Evolutionary conservation across 352 stramenopile species (phyloP).

Genomic region (Globisporangium irregulare): DNA sequence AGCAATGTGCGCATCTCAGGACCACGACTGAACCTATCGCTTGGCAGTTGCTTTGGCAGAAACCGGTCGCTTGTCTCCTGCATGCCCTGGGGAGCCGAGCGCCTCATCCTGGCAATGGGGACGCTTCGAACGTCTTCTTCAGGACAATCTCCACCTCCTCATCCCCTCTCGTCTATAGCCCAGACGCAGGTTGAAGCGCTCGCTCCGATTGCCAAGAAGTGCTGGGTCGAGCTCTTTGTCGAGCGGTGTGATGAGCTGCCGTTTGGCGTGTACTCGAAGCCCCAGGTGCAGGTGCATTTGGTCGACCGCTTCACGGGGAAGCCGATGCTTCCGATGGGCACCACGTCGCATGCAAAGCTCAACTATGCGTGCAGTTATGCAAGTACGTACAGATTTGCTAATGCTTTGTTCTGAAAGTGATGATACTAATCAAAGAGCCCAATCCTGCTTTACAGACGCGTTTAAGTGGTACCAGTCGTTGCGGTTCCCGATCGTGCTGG

Average conservation of each 20-base stretch:
- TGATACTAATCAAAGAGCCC: not conserved
- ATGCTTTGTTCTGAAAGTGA: not conserved
- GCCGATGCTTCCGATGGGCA: slow-evolving; percentile 27
- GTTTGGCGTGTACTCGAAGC: slow-evolving; percentile 39
- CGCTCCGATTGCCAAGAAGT: slow-evolving; percentile 15
- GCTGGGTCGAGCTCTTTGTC: slow-evolving; percentile 36
- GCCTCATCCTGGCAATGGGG: slow-evolving; percentile 10
- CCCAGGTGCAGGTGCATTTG: slow-evolving; percentile 44
- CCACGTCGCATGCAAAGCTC: slow-evolving; percentile 21
- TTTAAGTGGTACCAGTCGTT: slow-evolving; percentile 59
- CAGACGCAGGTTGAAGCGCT: slow-evolving; percentile 1
- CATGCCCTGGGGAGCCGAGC: slow-evolving; percentile 5
- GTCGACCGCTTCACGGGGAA: slow-evolving; percentile 51
- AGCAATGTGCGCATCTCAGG: slow-evolving; percentile 20
- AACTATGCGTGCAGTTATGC: not conserved
- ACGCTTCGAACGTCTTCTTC: slow-evolving; percentile 1
- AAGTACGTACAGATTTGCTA: slow-evolving; percentile 12
- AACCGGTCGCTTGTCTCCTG: slow-evolving; percentile 19
- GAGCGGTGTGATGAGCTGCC: slow-evolving; percentile 50
- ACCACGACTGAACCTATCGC: slow-evolving; percentile 23
- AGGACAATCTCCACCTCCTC: not conserved
- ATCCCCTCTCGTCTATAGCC: not conserved
- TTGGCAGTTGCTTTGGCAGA: slow-evolving; percentile 12
- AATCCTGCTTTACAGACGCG: slow-evolving; percentile 24
- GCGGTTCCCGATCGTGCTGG: slow-evolving; percentile 27